A percentile compares a stretch with the other conserved stretches of the same genome.
Conservation (phyloP, 768 basidiomycete genomes). For the Collybia mongolica region DNA sequence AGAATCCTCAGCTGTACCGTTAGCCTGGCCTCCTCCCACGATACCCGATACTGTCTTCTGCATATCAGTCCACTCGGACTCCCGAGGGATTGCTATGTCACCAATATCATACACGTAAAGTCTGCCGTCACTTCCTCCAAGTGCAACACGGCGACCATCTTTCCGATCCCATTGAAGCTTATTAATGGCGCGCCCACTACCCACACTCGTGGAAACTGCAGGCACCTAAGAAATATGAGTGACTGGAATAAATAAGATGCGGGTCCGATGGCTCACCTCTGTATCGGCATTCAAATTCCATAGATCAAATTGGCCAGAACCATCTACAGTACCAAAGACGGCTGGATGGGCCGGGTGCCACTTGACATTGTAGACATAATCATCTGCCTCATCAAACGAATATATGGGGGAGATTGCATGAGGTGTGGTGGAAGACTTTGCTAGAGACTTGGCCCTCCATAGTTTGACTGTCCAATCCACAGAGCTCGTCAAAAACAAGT, state of each 20-base stretch:
- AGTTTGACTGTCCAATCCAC: constrained; percentile 99
- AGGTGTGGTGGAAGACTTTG: constrained; percentile 66
- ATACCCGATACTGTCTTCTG: constrained; percentile 83
- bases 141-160: constrained; percentile 84
- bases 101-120: constrained; percentile 95
- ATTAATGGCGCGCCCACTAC: constrained; percentile 83
- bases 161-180: constrained; percentile 95
- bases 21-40: constrained; percentile 52
- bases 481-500: constrained; percentile 89
- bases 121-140: constrained; percentile 91
- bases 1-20: constrained; percentile 32
- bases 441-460: constrained; percentile 81
- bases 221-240: constrained; percentile 63
- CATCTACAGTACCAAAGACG: constrained; percentile 90
- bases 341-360: constrained; percentile 98
- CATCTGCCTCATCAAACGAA: constrained; percentile 96
- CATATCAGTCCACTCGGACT: constrained; percentile 92
- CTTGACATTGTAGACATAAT: constrained; percentile 97
- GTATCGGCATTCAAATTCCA: constrained; percentile 99
- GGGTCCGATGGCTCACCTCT: constrained; percentile 63
- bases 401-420: constrained; percentile 74
- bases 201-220: constrained; percentile 81
- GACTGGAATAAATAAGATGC: not conserved
- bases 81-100: constrained; percentile 83
- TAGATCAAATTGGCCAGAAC: constrained; percentile 91